Evolutionary conservation across 805 yeast genomes (phyloP).

Genomic region (Wickerhamiella cacticola): DNA sequence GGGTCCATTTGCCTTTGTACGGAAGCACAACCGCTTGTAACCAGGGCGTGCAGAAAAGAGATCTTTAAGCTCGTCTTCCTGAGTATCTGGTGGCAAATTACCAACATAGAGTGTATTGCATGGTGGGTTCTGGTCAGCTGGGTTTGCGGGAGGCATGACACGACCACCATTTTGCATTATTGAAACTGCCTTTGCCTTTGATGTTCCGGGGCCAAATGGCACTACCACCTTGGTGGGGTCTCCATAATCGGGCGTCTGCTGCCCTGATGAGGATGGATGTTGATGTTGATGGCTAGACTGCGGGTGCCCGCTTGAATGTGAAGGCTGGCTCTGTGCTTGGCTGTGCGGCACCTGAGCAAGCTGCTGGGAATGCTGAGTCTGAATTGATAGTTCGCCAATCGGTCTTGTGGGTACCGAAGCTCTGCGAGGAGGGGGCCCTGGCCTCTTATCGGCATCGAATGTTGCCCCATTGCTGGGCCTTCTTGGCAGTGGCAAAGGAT

Average conservation of each 20-base stretch:
- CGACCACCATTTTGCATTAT: slow-evolving; percentile 31
- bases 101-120: slow-evolving; percentile 96
- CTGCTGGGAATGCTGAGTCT: not conserved
- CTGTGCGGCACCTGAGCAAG: not conserved
- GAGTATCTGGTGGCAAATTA: slow-evolving; percentile 91
- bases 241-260: not conserved
- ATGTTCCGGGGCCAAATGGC: slow-evolving; percentile 26
- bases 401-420: slow-evolving; percentile 12
- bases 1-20: slow-evolving; percentile 82
- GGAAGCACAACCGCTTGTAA: slow-evolving; percentile 80
- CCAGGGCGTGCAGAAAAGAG: slow-evolving; percentile 84
- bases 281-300: not conserved
- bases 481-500: slow-evolving; percentile 5
- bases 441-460: not conserved
- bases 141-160: slow-evolving; percentile 54
- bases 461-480: slow-evolving; percentile 7
- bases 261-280: not conserved
- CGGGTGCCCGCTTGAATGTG: no score
- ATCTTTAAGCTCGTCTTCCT: slow-evolving; percentile 81
- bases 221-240: slow-evolving; percentile 22
- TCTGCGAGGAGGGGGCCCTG: slow-evolving; percentile 9
- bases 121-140: slow-evolving; percentile 98
- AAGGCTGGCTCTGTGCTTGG: not conserved
- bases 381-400: slow-evolving; percentile 8
- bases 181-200: slow-evolving; percentile 26